These are phyloP conservation scores for Alloteropsis semialata DNA, from an alignment of 176 grass and related monocot species.

Conservation along the genomic window DNA sequence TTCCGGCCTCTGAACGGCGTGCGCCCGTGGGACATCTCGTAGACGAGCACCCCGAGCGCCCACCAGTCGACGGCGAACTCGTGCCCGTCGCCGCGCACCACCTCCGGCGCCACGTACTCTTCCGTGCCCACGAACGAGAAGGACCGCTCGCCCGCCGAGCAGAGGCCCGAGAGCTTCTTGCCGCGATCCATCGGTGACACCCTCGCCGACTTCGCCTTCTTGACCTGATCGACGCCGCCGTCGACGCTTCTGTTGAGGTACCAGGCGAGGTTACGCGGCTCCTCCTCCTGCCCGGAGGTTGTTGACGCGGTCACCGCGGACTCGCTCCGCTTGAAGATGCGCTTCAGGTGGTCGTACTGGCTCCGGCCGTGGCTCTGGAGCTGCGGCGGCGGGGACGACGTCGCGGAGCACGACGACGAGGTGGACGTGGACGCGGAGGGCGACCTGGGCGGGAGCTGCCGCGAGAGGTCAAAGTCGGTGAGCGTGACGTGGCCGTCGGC, in stretches of 20 bases:
- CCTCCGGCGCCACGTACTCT: slow-evolving; percentile 96
- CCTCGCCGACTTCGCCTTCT: slow-evolving; percentile 72
- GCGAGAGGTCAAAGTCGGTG: slow-evolving; percentile 87
- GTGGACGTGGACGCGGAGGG: slow-evolving; percentile 23
- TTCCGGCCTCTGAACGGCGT: slow-evolving; percentile 84
- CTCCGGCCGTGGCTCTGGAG: neutral
- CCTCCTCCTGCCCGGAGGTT: neutral
- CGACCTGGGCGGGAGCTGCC: slow-evolving; percentile 46
- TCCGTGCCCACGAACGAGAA: slow-evolving; percentile 96
- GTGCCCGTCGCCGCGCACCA: slow-evolving; percentile 87
- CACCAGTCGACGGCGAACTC: slow-evolving; percentile 97
- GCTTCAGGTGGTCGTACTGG: slow-evolving; percentile 23
- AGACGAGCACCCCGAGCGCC: slow-evolving; percentile 77
- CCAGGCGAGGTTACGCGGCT: slow-evolving; percentile 35
- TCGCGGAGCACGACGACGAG: slow-evolving; percentile 30
- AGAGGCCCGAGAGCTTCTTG: slow-evolving; percentile 39
- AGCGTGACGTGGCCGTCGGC: slow-evolving; percentile 81
- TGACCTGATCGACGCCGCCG: slow-evolving; percentile 30
- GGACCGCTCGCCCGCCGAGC: slow-evolving; percentile 39
- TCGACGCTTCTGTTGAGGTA: slow-evolving; percentile 31
- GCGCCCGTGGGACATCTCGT: slow-evolving; percentile 82
- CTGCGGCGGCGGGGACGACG: slow-evolving; percentile 33
- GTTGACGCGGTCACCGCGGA: slow-evolving; percentile 5
- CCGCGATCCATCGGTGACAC: slow-evolving; percentile 57
- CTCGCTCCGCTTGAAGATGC: slow-evolving; percentile 43